Conservation (phyloP, 306 rosid genomes). For the Malus asiatica region DNA sequence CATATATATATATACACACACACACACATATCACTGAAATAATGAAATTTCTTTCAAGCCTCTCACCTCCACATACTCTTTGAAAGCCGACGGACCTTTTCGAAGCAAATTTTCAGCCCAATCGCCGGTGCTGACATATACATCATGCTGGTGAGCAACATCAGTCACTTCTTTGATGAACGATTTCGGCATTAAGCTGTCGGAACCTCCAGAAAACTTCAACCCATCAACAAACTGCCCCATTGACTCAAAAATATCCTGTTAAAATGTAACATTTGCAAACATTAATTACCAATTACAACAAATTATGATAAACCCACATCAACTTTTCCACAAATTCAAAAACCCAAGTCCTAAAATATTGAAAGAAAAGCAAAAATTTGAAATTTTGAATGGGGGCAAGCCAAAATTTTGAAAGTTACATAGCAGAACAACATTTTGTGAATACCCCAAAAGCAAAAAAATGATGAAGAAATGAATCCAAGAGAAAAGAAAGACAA, state of each 20-base stretch:
- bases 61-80: conserved; percentile 66
- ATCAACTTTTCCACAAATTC: neutral
- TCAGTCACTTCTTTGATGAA: conserved; percentile 61
- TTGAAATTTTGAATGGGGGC: too few species aligned
- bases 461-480: too few species aligned
- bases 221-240: conserved; percentile 86
- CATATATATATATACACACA: too few species aligned
- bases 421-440: neutral
- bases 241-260: conserved; percentile 76
- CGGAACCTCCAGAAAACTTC: conserved; percentile 78
- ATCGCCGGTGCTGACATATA: conserved; percentile 86
- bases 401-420: neutral
- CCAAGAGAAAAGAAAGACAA: neutral
- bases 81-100: conserved; percentile 68
- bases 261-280: conserved; percentile 6
- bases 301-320: neutral
- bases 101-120: conserved; percentile 80
- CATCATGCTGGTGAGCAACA: conserved; percentile 67
- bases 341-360: neutral
- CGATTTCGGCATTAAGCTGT: conserved; percentile 68
- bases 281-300: neutral
- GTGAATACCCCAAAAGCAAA: neutral
- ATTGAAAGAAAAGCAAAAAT: neutral
- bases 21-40: neutral
- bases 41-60: neutral